Evolutionary conservation across 495 filamentous ascomycete genomes (phyloP).

Genomic region (Podospora pseudoanserina): DNA sequence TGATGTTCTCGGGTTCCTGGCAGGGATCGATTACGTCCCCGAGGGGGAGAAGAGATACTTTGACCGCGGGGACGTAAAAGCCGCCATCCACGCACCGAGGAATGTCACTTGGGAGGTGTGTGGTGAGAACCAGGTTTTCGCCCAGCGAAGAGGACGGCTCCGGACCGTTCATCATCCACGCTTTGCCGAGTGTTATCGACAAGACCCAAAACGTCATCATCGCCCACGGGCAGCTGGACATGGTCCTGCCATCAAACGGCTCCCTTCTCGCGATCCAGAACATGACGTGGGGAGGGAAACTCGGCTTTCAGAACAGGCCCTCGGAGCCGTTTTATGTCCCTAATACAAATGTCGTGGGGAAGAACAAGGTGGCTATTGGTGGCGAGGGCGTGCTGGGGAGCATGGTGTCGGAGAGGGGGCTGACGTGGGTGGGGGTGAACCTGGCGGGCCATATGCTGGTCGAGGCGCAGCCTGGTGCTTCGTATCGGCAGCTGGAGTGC

Average conservation of each 20-base stretch:
- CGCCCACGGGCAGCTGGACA: slow-evolving; percentile 59
- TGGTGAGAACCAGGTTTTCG: slow-evolving; percentile 49
- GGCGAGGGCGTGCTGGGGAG: slow-evolving; percentile 59
- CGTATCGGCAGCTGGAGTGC: slow-evolving; percentile 67
- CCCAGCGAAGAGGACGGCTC: slow-evolving; percentile 46
- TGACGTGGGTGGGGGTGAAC: slow-evolving; percentile 61
- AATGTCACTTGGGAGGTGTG: slow-evolving; percentile 60
- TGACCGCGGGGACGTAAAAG: slow-evolving; percentile 70
- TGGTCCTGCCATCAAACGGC: slow-evolving; percentile 60
- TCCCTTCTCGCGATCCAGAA: slow-evolving; percentile 73
- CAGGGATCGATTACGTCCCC: slow-evolving; percentile 47
- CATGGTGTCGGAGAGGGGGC: slow-evolving; percentile 60
- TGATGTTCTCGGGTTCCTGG: slow-evolving; percentile 64
- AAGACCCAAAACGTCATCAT: slow-evolving; percentile 65
- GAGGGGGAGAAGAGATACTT: slow-evolving; percentile 65
- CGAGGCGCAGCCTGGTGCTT: slow-evolving; percentile 58
- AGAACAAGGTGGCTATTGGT: slow-evolving; percentile 34
- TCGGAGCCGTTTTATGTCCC: slow-evolving; percentile 62
- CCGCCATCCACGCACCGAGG: slow-evolving; percentile 65
- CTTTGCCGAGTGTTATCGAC: slow-evolving; percentile 70
- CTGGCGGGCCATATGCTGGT: slow-evolving; percentile 65
- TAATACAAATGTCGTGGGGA: slow-evolving; percentile 44
- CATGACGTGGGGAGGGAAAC: slow-evolving; percentile 74
- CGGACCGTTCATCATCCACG: slow-evolving; percentile 45
- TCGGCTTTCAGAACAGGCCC: slow-evolving; percentile 62